Conservation (phyloP, 257 asterid genomes). For the Solanum rostratum region DNA sequence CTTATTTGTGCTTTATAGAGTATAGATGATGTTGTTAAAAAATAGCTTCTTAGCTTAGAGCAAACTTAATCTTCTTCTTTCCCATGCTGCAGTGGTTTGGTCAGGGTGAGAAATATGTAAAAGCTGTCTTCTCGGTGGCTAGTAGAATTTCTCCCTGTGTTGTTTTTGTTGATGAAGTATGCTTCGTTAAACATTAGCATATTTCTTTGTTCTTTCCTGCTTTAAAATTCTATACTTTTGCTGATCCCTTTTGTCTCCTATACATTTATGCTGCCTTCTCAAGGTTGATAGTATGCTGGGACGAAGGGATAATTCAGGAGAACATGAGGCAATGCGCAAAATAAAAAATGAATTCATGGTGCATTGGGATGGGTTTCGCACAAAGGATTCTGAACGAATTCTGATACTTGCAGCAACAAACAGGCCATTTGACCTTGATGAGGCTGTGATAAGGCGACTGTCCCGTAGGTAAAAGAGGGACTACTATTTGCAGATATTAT, state of each 20-base stretch:
- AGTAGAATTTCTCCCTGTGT: slow-evolving; percentile 59
- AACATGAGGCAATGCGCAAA: too few relatives aligned
- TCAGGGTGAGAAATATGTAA: too few relatives aligned
- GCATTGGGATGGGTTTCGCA: too few relatives aligned
- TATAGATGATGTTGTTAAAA: not conserved
- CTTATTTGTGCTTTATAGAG: not conserved
- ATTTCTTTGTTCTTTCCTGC: not conserved
- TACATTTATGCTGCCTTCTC: not conserved
- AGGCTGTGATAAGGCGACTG: slow-evolving; percentile 81
- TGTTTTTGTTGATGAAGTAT: slow-evolving; percentile 79
- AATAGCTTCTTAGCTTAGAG: not conserved
- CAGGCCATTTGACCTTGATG: slow-evolving; percentile 93
- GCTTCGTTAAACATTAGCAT: slow-evolving; percentile 1
- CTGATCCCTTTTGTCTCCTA: not conserved
- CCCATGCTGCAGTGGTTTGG: not conserved
- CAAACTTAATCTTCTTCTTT: not conserved
- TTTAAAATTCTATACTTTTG: not conserved
- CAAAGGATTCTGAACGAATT: slow-evolving; percentile 41
- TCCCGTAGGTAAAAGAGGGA: slow-evolving; percentile 55
- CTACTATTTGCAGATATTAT: not conserved
- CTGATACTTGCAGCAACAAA: slow-evolving; percentile 94
- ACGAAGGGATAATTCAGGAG: too few relatives aligned
- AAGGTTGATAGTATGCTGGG: too few relatives aligned
- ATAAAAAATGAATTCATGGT: too few relatives aligned
- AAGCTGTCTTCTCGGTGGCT: too few relatives aligned